phyloP scores from a whole-genome alignment of 257 asterid genomes.

The Przewalskia tangutica region DNA sequence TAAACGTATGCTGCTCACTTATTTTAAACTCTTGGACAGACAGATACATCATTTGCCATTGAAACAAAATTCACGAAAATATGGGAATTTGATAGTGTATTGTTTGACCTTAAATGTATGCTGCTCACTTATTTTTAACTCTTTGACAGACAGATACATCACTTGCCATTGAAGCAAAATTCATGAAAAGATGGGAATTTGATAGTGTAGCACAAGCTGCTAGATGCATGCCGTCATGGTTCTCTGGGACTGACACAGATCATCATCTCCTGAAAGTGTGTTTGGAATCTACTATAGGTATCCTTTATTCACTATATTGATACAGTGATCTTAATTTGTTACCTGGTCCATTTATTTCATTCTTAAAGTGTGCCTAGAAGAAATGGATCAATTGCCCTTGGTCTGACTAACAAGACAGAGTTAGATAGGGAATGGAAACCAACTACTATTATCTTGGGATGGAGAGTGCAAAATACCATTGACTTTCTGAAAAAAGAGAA shows the following conservation, averaged over 20 bases:
- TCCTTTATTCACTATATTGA: background rate
- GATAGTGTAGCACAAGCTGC: slow-evolving; percentile 79
- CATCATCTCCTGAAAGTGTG: slow-evolving; percentile 48
- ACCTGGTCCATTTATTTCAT: background rate
- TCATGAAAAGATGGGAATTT: slow-evolving; percentile 96
- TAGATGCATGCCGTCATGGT: slow-evolving; percentile 59
- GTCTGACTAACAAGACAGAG: background rate
- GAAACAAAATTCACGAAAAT: slow-evolving; percentile 87
- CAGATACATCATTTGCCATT: slow-evolving; percentile 82
- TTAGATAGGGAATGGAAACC: background rate
- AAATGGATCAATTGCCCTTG: background rate
- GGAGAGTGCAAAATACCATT: background rate
- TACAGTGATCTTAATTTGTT: background rate
- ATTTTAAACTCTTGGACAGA: slow-evolving; percentile 29
- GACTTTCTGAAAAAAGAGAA: background rate
- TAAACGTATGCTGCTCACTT: background rate
- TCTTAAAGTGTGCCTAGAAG: background rate
- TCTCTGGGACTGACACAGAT: slow-evolving; percentile 63
- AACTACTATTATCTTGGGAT: background rate
- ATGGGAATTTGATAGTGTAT: slow-evolving; percentile 91
- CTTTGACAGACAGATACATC: slow-evolving; percentile 74
- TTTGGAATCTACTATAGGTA: slow-evolving; percentile 62
- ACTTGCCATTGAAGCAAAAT: slow-evolving; percentile 77
- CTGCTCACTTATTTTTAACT: background rate
- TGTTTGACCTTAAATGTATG: background rate